A percentile compares a stretch with the other conserved stretches of the same genome.
These are phyloP conservation scores for Chlamydomonas incerta DNA, from an alignment of 139 green algal genomes.

Conservation along the genomic window DNA sequence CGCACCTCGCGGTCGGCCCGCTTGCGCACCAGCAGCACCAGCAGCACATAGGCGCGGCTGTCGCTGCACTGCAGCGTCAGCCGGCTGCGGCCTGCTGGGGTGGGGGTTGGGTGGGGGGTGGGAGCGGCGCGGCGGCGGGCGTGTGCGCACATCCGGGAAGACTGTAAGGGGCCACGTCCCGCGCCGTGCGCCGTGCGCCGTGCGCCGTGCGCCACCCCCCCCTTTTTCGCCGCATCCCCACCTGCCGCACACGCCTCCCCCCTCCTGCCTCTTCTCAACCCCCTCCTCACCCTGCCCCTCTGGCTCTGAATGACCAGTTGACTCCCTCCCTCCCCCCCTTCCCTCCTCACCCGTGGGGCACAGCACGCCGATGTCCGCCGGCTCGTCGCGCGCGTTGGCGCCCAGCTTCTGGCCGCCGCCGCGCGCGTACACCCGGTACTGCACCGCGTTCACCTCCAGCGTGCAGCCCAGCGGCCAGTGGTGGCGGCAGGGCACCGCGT, in stretches of 20 bases:
- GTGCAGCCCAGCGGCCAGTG: constrained; percentile 74
- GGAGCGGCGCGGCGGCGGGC: too few relatives aligned
- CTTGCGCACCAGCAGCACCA: constrained; percentile 59
- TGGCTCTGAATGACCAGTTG: too few relatives aligned
- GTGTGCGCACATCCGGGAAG: too few relatives aligned
- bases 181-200: too few relatives aligned
- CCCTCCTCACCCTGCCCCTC: neutral
- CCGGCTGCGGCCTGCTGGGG: constrained; percentile 41
- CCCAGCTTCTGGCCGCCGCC: constrained; percentile 68
- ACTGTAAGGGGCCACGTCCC: too few relatives aligned
- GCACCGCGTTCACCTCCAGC: constrained; percentile 65
- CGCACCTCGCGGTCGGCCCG: constrained; percentile 71
- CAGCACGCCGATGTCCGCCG: constrained; percentile 60
- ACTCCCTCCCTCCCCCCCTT: neutral
- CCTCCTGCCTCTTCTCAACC: too few relatives aligned
- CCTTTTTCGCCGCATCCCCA: too few relatives aligned
- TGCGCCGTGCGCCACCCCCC: too few relatives aligned
- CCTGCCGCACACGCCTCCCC: too few relatives aligned
- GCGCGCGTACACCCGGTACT: constrained; percentile 39
- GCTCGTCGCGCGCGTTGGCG: constrained; percentile 81
- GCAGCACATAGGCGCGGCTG: constrained; percentile 50
- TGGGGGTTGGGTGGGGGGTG: neutral
- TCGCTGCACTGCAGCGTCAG: constrained; percentile 57
- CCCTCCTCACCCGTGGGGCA: constrained; percentile 16
- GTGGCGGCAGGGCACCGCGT: constrained; percentile 73